Conservation (phyloP, 1,284 basidiomycete species). For the Clitocybe nebularis region DNA sequence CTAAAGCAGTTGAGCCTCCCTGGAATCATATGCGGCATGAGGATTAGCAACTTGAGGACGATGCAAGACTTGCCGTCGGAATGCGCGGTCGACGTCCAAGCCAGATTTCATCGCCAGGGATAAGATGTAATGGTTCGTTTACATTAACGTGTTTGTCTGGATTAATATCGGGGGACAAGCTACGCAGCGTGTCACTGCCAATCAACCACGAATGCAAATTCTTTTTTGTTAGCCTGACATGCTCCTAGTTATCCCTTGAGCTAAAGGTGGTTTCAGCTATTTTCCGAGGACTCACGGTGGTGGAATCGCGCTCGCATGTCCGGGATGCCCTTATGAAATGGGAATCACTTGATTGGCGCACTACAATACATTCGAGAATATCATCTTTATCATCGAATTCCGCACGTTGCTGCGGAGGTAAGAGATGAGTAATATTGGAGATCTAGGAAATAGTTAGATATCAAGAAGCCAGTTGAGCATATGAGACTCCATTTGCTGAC, state of each 20-base stretch:
- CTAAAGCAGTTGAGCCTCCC: slow-evolving; percentile 85
- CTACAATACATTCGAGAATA: slow-evolving; percentile 53
- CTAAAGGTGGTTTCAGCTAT: not conserved
- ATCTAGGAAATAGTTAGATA: slow-evolving; percentile 35
- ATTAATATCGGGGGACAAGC: slow-evolving; percentile 23
- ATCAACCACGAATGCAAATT: slow-evolving; percentile 46
- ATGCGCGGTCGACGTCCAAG: slow-evolving; percentile 34
- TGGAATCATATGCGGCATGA: slow-evolving; percentile 24
- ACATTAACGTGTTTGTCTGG: slow-evolving; percentile 23
- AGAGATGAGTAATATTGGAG: slow-evolving; percentile 42
- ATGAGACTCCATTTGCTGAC: slow-evolving; percentile 32
- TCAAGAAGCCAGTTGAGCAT: slow-evolving; percentile 12
- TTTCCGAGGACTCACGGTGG: slow-evolving; percentile 29
- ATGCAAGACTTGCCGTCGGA: slow-evolving; percentile 30
- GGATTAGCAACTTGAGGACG: slow-evolving; percentile 1
- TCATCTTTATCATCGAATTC: slow-evolving; percentile 36
- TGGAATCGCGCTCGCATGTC: slow-evolving; percentile 28
- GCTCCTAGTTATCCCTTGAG: slow-evolving; percentile 37
- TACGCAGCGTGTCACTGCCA: slow-evolving; percentile 27
- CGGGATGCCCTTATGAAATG: slow-evolving; percentile 42
- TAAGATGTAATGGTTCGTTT: slow-evolving; percentile 32
- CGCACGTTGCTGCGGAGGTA: slow-evolving; percentile 34
- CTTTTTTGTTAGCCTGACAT: slow-evolving; percentile 39
- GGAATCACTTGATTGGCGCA: slow-evolving; percentile 38
- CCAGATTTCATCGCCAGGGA: slow-evolving; percentile 43